A percentile compares a stretch with the other conserved stretches of the same genome.
These are phyloP conservation scores for Rhynchospora breviuscula DNA, from an alignment of 176 grass and related monocot genomes.

Conservation along the genomic window DNA sequence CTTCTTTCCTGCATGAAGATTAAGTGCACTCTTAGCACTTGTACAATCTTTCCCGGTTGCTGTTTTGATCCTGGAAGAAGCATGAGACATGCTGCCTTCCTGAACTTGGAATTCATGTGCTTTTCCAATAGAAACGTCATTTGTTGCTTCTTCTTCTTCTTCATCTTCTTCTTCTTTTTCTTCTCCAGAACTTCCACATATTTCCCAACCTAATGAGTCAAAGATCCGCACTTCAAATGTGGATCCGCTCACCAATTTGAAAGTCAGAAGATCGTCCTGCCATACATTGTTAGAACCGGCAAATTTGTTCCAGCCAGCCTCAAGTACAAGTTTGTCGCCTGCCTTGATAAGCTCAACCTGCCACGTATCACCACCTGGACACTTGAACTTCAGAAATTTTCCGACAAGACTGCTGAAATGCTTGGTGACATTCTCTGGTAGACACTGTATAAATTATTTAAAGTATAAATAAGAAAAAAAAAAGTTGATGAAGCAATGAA, in stretches of 20 bases:
- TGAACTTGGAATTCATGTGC: too few relatives aligned
- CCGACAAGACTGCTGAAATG: constrained; percentile 23
- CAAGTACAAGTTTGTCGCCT: constrained; percentile 14
- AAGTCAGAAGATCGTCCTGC: constrained; percentile 31
- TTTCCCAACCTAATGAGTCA: constrained; percentile 23
- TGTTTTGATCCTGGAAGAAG: too few relatives aligned
- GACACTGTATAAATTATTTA: constrained; percentile 17
- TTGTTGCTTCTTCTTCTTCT: too few relatives aligned
- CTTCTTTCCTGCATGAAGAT: too few relatives aligned
- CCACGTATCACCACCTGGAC: constrained; percentile 27
- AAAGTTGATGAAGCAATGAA: background rate
- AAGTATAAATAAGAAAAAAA: background rate
- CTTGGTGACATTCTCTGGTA: constrained; percentile 36
- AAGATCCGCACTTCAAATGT: constrained; percentile 35
- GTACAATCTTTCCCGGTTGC: too few relatives aligned
- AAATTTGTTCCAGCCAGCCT: constrained; percentile 39
- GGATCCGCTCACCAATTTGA: constrained; percentile 29
- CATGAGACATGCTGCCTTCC: too few relatives aligned
- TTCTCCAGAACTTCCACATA: background rate
- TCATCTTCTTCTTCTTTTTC: background rate
- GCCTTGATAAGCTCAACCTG: constrained; percentile 13
- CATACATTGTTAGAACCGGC: constrained; percentile 20
- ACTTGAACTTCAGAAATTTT: constrained; percentile 27
- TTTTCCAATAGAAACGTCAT: too few relatives aligned
- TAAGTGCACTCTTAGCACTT: too few relatives aligned